These are phyloP conservation scores for Candida xyloterini DNA, from an alignment of 805 yeast species.

Conservation along the genomic window DNA sequence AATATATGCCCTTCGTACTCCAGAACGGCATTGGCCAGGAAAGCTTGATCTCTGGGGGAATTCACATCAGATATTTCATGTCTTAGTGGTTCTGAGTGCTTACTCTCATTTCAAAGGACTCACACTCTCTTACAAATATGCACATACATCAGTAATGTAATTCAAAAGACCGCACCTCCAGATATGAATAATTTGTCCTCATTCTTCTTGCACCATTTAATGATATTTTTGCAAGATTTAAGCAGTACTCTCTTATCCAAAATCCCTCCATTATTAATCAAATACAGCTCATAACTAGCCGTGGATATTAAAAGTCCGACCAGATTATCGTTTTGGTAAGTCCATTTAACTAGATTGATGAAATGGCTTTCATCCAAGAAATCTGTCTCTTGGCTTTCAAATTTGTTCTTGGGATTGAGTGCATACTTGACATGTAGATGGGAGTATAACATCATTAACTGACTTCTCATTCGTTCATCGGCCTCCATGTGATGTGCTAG, in stretches of 20 bases:
- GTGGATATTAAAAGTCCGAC: conserved; percentile 30
- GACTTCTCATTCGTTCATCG: conserved; percentile 21
- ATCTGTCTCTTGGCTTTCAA: conserved; percentile 7
- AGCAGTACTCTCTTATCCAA: conserved; percentile 56
- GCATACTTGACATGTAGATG: conserved; percentile 20
- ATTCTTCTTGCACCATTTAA: conserved; percentile 73
- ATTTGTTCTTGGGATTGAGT: conserved; percentile 10
- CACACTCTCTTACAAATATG: conserved; percentile 49
- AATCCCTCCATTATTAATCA: conserved; percentile 54
- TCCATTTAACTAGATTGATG: conserved; percentile 28
- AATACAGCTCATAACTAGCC: conserved; percentile 54
- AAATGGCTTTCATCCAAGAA: conserved; percentile 22
- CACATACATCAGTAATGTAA: conserved; percentile 32
- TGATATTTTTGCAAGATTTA: conserved; percentile 58
- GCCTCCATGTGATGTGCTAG: conserved; percentile 20
- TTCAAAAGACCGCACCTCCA: conserved; percentile 64
- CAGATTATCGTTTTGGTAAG: conserved; percentile 21
- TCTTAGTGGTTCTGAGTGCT: conserved; percentile 75
- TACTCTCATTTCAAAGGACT: conserved; percentile 68
- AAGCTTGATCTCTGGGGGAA: conserved; percentile 68
- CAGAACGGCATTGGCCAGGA: conserved; percentile 69
- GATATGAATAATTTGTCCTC: conserved; percentile 69
- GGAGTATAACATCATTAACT: conserved; percentile 29
- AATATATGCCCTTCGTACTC: conserved; percentile 73
- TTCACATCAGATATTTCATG: conserved; percentile 83